Evolutionary conservation across 2,329 filamentous ascomycete genomes (phyloP), one percentile per base, ranked within the genome.

Genomic region (Fusarium coffeatum): DNA sequence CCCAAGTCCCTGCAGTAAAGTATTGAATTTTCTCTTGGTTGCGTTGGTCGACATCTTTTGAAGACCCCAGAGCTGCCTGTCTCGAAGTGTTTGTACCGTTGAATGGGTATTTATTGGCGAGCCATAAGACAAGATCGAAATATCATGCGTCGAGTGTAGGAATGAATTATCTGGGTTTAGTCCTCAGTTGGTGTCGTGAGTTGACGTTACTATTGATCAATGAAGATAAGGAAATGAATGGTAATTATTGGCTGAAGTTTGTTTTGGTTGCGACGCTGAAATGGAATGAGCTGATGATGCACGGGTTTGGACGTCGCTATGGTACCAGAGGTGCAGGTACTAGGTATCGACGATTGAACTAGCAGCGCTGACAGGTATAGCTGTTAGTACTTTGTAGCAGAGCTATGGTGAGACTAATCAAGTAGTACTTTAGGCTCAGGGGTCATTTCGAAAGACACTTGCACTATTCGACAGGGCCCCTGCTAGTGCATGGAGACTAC

Each of bases 1-100:
- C 74, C 87, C 87, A 73, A 91, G 85, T 71, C 88, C 84, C 76
- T 93, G 91, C 28, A 94, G 84, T 18, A 94, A 85, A 74, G 87
- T 87, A 80, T 94, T 92, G 83, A 94, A 94, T 80, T 94, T 94
- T 73, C 92, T 87, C 82, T 94, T 95, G n/a, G 90, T 93, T 25
- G 90, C 88, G 77, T 92, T 92, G 84, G 49, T 66, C 6, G 64
- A 66, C 63, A 94, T 92, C 68, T 64, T 82, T 43, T 15, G 18
- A 46, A 23, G n/a, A 32, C 23, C 8, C 6, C 15, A 11, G n/a
- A 28, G 28, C 18, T 49, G n/a, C 20, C 25, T 45, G n/a, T 46
- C 7, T n/a, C 40, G 10, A 7, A 20, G 13, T 16, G 42, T 42
- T 23, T 28, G 12, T 9, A 16, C 43, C n/a, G 25, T 25, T 20